phyloP scores from a whole-genome alignment of 1,139 yeast genomes.

The Hanseniaspora gamundiae region DNA sequence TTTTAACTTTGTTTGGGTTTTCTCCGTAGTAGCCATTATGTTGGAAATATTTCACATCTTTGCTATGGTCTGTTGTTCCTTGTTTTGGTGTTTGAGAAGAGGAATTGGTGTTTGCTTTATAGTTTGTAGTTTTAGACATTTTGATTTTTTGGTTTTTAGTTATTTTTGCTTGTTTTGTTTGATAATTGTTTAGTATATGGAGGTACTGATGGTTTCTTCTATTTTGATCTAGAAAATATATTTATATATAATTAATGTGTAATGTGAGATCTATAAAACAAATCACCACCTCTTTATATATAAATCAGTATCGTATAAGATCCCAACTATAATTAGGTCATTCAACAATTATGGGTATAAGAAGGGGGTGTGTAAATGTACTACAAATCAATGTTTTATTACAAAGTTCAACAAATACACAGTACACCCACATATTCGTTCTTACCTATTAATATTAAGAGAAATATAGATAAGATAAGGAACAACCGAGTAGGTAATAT shows the following conservation, averaged over 20 bases:
- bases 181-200: not conserved
- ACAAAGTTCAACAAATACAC: too few relatives aligned
- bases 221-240: not conserved
- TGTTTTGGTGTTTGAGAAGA: too few relatives aligned
- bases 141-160: not conserved
- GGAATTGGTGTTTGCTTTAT: not conserved
- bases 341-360: too few relatives aligned
- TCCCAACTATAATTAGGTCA: too few relatives aligned
- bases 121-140: slow-evolving; percentile 1
- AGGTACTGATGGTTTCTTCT: not conserved
- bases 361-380: too few relatives aligned
- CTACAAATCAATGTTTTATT: too few relatives aligned
- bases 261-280: too few relatives aligned
- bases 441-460: too few relatives aligned
- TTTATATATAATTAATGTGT: not conserved
- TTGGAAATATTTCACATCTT: slow-evolving; percentile 60
- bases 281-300: not conserved
- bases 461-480: too few relatives aligned
- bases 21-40: slow-evolving; percentile 55
- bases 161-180: not conserved
- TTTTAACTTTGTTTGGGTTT: slow-evolving; percentile 68
- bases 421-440: too few relatives aligned
- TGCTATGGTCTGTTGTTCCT: slow-evolving; percentile 47
- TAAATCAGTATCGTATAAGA: too few relatives aligned
- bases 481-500: too few relatives aligned